Base-by-base conservation (phyloP, 2,329 filamentous ascomycete genomes). In the Graphiopsis chlorocephala region DNA sequence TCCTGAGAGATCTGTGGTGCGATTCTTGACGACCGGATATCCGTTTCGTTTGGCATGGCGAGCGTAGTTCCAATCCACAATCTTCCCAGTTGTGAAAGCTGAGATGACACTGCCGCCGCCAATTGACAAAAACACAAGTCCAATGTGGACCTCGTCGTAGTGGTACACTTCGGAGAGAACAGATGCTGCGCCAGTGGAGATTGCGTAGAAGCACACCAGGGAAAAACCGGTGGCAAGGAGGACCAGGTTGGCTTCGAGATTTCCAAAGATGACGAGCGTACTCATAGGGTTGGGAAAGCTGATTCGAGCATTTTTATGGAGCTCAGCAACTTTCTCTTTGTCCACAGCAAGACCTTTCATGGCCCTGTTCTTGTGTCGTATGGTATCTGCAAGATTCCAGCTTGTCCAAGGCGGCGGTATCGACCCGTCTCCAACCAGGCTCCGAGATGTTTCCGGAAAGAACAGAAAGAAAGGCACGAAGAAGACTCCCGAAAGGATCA, bases 351-450 rank as follows among this genome's bases (percentile, higher is more conserved):
- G 62, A 28, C 69, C 71, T 38, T 57, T 64, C 47, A 64, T 66
- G 1, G 64, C 65, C 15, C 68, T 64, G 23, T 69, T 66, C 23
- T 61, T 66, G 65, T 68, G 67, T 7, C 72, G 62, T 23, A 69
- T 66, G 12, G 48, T 50, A 68, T 88, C 83, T 15, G 87, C 67
- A 1, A 86, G 66, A 0, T 85, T 85, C 77, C 81, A 82, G 71
- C 88, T 89, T 82, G 84, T 85, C 3, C 79, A 78, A 28, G 80
- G 84, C 0, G 87, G 82, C 1, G 83, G 83, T 10, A 88, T 77
- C 0, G 85, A 87, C 6, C 87, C 84, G 73, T 90, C 84, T 26
- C 85, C 86, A 10, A 89, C 86, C 8, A 88, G 82, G 14, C 73
- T 76, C 12, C 80, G 73, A 42, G 74, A 75, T 1, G 80, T 83